Conservation (phyloP, 306 rosid genomes). For the Begonia loranthoides region DNA sequence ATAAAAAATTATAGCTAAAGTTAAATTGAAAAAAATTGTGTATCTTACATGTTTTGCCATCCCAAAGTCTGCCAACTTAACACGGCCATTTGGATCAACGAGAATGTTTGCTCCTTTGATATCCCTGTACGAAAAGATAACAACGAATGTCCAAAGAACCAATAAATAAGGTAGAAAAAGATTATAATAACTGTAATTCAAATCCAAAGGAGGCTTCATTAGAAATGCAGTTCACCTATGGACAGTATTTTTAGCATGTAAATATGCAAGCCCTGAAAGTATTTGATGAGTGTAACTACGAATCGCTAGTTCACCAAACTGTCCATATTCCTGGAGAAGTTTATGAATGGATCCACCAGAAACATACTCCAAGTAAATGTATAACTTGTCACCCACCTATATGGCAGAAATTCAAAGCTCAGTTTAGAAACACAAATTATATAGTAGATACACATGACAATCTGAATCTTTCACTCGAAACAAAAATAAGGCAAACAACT, state of each 20-base stretch:
- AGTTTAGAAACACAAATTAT: conserved; percentile 1
- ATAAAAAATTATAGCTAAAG: too few relatives aligned
- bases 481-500: too few relatives aligned
- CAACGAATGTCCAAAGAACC: conserved; percentile 4
- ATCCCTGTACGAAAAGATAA: conserved; percentile 50
- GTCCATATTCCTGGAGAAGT: conserved; percentile 89
- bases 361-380: conserved; percentile 91
- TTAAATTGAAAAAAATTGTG: too few relatives aligned
- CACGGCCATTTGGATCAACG: conserved; percentile 88
- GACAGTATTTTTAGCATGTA: conserved; percentile 81
- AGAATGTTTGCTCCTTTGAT: conserved; percentile 97
- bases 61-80: conserved; percentile 97
- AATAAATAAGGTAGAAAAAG: conserved; percentile 4
- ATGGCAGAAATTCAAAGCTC: conserved; percentile 21
- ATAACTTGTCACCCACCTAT: conserved; percentile 82
- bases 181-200: conserved; percentile 7
- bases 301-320: conserved; percentile 75
- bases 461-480: neutral
- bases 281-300: conserved; percentile 92
- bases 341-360: conserved; percentile 96
- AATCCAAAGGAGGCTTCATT: conserved; percentile 10
- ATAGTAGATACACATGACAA: neutral
- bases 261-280: conserved; percentile 89
- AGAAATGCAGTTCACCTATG: conserved; percentile 55
- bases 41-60: conserved; percentile 98